phyloP scores from a whole-genome alignment of 192 early-diverging fungal species.

The Phlyctochytrium arcticum region DNA sequence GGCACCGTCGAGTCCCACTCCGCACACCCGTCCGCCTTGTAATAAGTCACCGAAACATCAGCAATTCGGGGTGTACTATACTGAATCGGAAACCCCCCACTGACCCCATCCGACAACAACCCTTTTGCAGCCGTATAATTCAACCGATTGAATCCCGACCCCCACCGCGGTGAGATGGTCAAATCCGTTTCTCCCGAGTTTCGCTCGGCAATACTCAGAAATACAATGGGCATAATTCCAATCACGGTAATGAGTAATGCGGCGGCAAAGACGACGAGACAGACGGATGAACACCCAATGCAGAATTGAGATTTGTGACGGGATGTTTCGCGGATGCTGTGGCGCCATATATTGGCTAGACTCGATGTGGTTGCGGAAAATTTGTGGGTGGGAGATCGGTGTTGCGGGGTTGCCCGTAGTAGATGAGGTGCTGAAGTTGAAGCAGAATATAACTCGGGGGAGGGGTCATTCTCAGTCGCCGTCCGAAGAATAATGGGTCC shows the following conservation, averaged over 20 bases:
- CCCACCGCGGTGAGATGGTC: not conserved
- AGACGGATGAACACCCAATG: conserved; percentile 26
- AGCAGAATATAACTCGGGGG: too few species aligned
- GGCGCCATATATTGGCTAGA: conserved; percentile 6
- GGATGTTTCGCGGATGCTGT: conserved; percentile 21
- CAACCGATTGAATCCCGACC: not conserved
- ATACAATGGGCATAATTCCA: conserved; percentile 14
- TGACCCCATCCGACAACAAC: not conserved
- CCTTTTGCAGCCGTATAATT: conserved; percentile 16
- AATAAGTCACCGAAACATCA: not conserved
- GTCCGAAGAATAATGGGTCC: too few species aligned
- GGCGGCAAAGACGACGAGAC: conserved; percentile 14
- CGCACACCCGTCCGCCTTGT: not conserved
- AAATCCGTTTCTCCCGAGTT: conserved; percentile 20
- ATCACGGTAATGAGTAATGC: conserved; percentile 23
- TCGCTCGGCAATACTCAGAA: conserved; percentile 18
- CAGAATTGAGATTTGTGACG: conserved; percentile 25
- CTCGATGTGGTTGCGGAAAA: not conserved
- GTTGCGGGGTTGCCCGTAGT: too few species aligned
- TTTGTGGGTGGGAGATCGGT: too few species aligned
- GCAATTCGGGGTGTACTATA: conserved; percentile 9
- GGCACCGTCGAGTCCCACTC: conserved; percentile 4
- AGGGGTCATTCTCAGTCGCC: too few species aligned
- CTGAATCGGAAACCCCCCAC: too few species aligned
- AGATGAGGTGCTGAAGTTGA: too few species aligned